These are phyloP conservation scores for Aspergillus awamori DNA, from an alignment of 2,329 filamentous ascomycete genomes.

Conservation along the genomic window DNA sequence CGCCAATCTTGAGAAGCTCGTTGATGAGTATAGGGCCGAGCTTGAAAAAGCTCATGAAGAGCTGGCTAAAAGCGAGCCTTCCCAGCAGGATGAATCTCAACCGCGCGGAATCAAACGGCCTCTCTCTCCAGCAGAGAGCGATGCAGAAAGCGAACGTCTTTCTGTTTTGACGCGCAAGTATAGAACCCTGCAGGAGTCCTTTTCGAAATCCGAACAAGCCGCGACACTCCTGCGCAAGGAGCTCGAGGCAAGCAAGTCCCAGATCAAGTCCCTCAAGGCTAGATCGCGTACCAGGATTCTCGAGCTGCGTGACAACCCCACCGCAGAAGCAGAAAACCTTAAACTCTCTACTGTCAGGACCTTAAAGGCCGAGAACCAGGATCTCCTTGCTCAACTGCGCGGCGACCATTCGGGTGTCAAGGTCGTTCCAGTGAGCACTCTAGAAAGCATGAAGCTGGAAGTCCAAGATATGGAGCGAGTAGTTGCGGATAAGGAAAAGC, in stretches of 20 bases:
- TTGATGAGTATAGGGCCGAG: conserved; percentile 84
- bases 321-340: conserved; percentile 78
- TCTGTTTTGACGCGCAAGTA: conserved; percentile 87
- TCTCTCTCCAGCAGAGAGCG: conserved; percentile 58
- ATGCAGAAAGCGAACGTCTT: conserved; percentile 67
- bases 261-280: conserved; percentile 68
- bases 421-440: conserved; percentile 73
- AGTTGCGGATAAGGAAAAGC: conserved; percentile 73
- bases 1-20: conserved; percentile 77
- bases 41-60: conserved; percentile 74
- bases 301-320: conserved; percentile 88
- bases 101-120: conserved; percentile 64
- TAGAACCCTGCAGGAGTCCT: conserved; percentile 77
- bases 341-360: conserved; percentile 78
- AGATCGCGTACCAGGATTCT: conserved; percentile 79
- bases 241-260: conserved; percentile 70
- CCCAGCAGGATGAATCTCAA: conserved; percentile 47
- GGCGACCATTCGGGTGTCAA: conserved; percentile 53
- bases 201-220: conserved; percentile 69
- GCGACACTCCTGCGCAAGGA: conserved; percentile 74
- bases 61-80: conserved; percentile 65
- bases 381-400: conserved; percentile 74
- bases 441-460: conserved; percentile 75
- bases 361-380: conserved; percentile 79
- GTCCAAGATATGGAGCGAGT: conserved; percentile 71